A percentile compares a stretch with the other conserved stretches of the same genome.
These are phyloP conservation scores for Medakamo hakoo DNA, from an alignment of 139 green algal genomes.

Conservation along the genomic window DNA sequence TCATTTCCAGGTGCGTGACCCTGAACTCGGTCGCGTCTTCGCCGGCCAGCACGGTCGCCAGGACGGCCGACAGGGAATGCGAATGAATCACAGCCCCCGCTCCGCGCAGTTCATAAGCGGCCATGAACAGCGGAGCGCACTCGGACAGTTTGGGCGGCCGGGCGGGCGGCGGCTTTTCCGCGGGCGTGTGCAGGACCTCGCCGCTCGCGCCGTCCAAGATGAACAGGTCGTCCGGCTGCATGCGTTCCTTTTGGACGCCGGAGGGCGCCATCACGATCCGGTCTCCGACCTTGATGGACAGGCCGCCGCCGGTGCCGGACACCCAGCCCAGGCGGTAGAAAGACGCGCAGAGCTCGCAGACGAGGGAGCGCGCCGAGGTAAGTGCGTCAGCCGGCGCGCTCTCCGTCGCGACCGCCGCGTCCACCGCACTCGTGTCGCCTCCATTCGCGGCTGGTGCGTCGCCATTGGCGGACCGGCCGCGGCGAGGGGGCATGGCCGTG, in stretches of 20 bases:
- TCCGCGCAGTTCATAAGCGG: conserved; percentile 70
- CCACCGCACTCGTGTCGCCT: too few relatives aligned
- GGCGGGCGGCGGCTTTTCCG: conserved; percentile 33
- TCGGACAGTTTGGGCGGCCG: conserved; percentile 82
- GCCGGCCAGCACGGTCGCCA: conserved; percentile 77
- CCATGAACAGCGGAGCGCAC: conserved; percentile 79
- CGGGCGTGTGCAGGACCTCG: conserved; percentile 40
- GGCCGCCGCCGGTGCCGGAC: conserved; percentile 71
- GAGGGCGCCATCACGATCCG: conserved; percentile 75
- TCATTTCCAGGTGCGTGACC: conserved; percentile 90
- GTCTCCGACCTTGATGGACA: conserved; percentile 50
- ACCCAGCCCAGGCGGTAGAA: conserved; percentile 75
- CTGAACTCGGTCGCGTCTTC: conserved; percentile 50
- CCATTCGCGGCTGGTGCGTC: too few relatives aligned
- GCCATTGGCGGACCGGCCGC: too few relatives aligned
- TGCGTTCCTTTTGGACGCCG: conserved; percentile 82
- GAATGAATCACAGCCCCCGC: conserved; percentile 86
- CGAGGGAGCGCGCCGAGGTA: too few relatives aligned
- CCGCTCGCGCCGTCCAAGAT: conserved; percentile 63
- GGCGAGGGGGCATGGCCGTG: too few relatives aligned
- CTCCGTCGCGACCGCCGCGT: too few relatives aligned
- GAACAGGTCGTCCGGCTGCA: conserved; percentile 85
- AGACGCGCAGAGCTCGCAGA: conserved; percentile 60
- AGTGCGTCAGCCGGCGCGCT: too few relatives aligned
- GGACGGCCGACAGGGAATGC: conserved; percentile 67